Evolutionary conservation across 768 basidiomycete species (phyloP), one percentile per base, ranked within the genome.

Genomic region (Termitomyces sp.): DNA sequence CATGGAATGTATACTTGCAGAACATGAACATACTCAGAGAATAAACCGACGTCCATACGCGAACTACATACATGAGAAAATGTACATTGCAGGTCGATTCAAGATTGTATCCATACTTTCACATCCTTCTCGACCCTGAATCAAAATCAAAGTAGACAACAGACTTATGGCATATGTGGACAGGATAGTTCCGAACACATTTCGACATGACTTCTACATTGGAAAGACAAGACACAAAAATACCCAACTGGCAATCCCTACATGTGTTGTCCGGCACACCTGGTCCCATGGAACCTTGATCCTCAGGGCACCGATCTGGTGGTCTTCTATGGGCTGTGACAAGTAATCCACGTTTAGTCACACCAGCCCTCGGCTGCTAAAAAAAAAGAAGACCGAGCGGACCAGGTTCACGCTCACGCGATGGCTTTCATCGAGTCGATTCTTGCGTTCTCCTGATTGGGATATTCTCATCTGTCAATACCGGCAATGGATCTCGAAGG

Each of bases 401-500:
- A 59, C 54, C 62, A 59, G 60, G 58, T 47, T 64, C 46, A 21
- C 31, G 46, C 47, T 48, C 58, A 58, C 56, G 56, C 58, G 61
- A 59, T 55, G 58, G 52, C 50, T 57, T 60, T 61, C 52, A 27
- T 53, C 56, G 62, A 61, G 56, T 63, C 68, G 56, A 56, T 63
- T 60, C 63, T 61, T 32, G 45, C 41, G 43, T 60, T 46, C 57
- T 54, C 66, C 66, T 60, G 64, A 73, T 72, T 68, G 66, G 71
- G 71, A 65, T 64, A 71, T 71, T 71, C 64, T 67, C 69, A 73
- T 71, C 69, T 72, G 68, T 67, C 70, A 71, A 68, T 59, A 51
- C 67, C 65, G 71, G 73, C 68, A 69, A 71, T 42, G 54, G 78
- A 83, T 81, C 82, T 80, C 66, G 70, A 73, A 60, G 62, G 57